Base-by-base conservation (phyloP, 805 yeast genomes). In the Pichia eremophila region DNA sequence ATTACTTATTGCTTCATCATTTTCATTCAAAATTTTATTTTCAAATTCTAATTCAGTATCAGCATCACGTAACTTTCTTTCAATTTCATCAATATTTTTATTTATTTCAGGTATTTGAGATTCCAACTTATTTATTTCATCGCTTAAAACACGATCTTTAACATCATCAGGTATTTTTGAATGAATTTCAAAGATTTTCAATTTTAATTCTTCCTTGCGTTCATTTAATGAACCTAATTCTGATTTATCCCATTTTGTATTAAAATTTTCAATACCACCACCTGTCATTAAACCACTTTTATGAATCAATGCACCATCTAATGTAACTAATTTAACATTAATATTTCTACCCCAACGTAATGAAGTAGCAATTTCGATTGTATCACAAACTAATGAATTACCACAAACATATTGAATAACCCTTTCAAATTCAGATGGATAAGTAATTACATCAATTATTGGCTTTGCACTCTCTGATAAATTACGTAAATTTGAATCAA, bases 231-330 rank as follows among this genome's bases (percentile, higher is more conserved):
- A 67, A 45, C 73, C 75, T 54, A 77, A 74, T 55, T 82, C 85
- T 40, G 77, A 74, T 57, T 83, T 87, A 61, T 81, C 88, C 95
- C 95, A 87, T 52, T 77, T 73, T 48, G 67, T 52, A 12, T 72
- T 70, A n/a, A 71, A 64, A 38, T 70, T 70, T n/a, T 71, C 70
- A 7, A 78, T 71, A 29, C 72, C 67, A 54, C 97, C 97, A 62
- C 97, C 97, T 9, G 97, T 84, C 95, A 93, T 87, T 36, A 89
- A 71, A 8, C 96, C 96, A 5, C 91, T 81, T 57, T 79, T 80
- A 59, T 87, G 88, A 42, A 93, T 85, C 31, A 89, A 70, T 0
- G 91, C 78, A 2, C 99, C 99, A 44, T 87, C 88, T 14, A 87
- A 57, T 0, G 96, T 78, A 2, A 90, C 95, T 43, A 85, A 63